Percentiles rank a stretch among this genome's conserved stretches.
Conservation (phyloP, 2,329 filamentous ascomycete genomes). For the Dothidotthia symphoricarpi region DNA sequence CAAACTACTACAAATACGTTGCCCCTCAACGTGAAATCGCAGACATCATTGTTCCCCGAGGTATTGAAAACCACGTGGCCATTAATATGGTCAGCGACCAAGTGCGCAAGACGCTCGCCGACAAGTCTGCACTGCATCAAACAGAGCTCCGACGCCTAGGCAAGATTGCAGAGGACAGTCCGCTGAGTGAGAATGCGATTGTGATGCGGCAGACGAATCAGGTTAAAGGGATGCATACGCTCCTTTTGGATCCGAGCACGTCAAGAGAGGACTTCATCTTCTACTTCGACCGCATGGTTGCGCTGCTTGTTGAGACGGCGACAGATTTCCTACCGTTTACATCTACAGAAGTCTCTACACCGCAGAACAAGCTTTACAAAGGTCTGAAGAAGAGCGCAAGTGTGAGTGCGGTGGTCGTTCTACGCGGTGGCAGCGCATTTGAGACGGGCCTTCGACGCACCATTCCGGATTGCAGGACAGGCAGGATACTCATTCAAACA, state of each 20-base stretch:
- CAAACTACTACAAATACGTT: constrained; percentile 92
- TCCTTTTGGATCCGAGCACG: constrained; percentile 78
- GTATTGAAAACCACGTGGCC: constrained; percentile 90
- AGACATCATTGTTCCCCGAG: constrained; percentile 93
- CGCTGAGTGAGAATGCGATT: constrained; percentile 72
- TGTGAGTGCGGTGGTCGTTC: constrained; percentile 70
- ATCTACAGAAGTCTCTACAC: constrained; percentile 64
- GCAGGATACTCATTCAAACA: constrained; percentile 86
- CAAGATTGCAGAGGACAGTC: constrained; percentile 65
- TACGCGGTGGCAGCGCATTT: constrained; percentile 84
- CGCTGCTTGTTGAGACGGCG: constrained; percentile 74
- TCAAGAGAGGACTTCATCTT: constrained; percentile 90
- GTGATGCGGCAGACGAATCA: constrained; percentile 76
- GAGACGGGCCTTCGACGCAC: constrained; percentile 86
- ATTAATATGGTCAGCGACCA: constrained; percentile 95
- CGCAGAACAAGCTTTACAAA: constrained; percentile 65
- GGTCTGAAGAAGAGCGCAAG: constrained; percentile 71
- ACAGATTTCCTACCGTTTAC: constrained; percentile 61
- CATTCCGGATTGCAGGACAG: constrained; percentile 88
- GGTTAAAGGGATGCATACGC: constrained; percentile 82
- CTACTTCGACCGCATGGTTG: constrained; percentile 87
- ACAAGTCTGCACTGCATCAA: constrained; percentile 82
- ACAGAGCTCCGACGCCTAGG: constrained; percentile 75
- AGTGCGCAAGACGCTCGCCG: constrained; percentile 79
- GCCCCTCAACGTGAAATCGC: constrained; percentile 87